A percentile compares a stretch with the other conserved stretches of the same genome.
phyloP scores from a whole-genome alignment of 352 stramenopile species.

The Pythium sp. region DNA sequence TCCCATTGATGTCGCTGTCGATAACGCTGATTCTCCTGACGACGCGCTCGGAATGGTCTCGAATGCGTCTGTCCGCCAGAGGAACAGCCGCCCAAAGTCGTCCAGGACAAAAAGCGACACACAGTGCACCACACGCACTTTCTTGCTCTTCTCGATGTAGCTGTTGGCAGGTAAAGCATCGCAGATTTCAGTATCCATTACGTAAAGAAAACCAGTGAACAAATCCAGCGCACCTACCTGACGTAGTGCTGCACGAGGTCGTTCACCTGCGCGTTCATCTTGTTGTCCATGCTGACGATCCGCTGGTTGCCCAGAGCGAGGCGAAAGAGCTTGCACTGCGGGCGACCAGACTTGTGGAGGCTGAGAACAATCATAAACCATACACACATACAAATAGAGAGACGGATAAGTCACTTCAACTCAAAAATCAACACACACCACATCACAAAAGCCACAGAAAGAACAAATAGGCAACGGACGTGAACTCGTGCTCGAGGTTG shows the following conservation, averaged over 20 bases:
- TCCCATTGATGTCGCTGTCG: neutral
- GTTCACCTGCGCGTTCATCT: constrained; percentile 48
- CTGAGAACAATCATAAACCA: constrained; percentile 12
- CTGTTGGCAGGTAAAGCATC: constrained; percentile 6
- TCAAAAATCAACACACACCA: neutral
- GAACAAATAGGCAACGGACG: constrained; percentile 31
- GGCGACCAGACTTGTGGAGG: constrained; percentile 55
- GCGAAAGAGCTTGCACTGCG: constrained; percentile 65
- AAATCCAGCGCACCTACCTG: constrained; percentile 18
- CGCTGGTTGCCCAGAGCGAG: constrained; percentile 55
- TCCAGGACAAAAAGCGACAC: constrained; percentile 60
- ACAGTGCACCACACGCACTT: constrained; percentile 58
- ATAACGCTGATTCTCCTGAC: constrained; percentile 10
- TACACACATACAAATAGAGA: neutral
- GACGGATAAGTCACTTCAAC: neutral
- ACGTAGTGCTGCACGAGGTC: constrained; percentile 42
- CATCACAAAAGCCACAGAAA: neutral
- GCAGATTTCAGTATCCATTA: neutral
- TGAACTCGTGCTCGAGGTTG: constrained; percentile 78
- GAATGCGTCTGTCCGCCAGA: constrained; percentile 56
- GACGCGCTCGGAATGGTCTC: constrained; percentile 40
- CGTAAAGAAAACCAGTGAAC: no score
- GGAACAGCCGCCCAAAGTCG: constrained; percentile 40
- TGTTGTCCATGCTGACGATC: constrained; percentile 69
- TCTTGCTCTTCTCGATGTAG: constrained; percentile 62